Evolutionary conservation across 2,329 filamentous ascomycete genomes (phyloP).

Genomic region (Gyromitra esculenta): DNA sequence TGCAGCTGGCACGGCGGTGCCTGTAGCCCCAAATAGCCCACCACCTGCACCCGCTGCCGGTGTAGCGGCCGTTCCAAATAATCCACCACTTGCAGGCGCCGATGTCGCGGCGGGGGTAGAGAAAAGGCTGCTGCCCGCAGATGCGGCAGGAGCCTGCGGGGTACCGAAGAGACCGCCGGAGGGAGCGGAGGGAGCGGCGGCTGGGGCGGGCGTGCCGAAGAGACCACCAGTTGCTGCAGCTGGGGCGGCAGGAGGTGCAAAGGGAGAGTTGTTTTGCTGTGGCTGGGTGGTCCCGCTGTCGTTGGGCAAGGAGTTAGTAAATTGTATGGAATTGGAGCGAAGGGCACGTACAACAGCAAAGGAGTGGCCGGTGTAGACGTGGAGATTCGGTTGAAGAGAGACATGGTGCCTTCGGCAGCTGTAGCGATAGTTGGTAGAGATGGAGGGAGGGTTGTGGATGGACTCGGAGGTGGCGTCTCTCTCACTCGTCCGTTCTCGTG

Average conservation of each 20-base stretch:
- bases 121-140: slow-evolving; percentile 38
- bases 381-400: slow-evolving; percentile 54
- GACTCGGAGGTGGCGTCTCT: slow-evolving; percentile 7
- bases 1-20: slow-evolving; percentile 6
- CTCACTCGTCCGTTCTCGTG: slow-evolving; percentile 22
- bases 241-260: slow-evolving; percentile 43
- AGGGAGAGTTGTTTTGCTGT: slow-evolving; percentile 25
- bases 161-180: slow-evolving; percentile 54
- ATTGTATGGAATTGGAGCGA: not conserved
- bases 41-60: slow-evolving; percentile 44
- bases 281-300: slow-evolving; percentile 23
- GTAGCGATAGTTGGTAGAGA: slow-evolving; percentile 1
- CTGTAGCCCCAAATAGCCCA: slow-evolving; percentile 46
- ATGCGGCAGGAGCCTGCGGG: slow-evolving; percentile 39
- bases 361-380: slow-evolving; percentile 54
- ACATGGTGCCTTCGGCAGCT: slow-evolving; percentile 29
- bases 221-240: slow-evolving; percentile 52
- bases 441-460: not conserved
- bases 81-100: slow-evolving; percentile 38
- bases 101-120: slow-evolving; percentile 40
- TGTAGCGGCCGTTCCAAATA: slow-evolving; percentile 51
- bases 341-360: slow-evolving; percentile 52
- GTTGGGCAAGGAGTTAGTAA: slow-evolving; percentile 4
- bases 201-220: slow-evolving; percentile 46
- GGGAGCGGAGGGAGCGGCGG: slow-evolving; percentile 50